phyloP scores from a whole-genome alignment of 768 basidiomycete genomes.

The Suillus lakei region DNA sequence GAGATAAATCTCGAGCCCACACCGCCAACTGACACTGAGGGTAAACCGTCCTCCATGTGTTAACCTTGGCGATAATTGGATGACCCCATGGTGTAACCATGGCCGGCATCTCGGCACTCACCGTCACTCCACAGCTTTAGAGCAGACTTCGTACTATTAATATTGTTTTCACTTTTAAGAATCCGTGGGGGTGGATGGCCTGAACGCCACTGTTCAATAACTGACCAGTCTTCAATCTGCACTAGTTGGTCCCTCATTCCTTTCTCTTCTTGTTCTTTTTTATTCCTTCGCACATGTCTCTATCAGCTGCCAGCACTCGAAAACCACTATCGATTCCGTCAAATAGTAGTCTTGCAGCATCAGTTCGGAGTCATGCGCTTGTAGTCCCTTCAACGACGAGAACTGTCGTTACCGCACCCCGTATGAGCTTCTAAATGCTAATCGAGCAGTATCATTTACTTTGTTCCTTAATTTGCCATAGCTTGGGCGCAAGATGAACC shows the following conservation, averaged over 20 bases:
- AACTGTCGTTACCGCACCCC: conserved; percentile 70
- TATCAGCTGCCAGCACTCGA: conserved; percentile 16
- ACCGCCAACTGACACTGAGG: conserved; percentile 70
- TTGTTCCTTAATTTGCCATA: conserved; percentile 31
- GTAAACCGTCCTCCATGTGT: conserved; percentile 68
- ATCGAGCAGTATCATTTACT: conserved; percentile 9
- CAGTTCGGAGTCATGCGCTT: conserved; percentile 30
- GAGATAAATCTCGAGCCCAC: conserved; percentile 89
- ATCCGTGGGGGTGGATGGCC: neutral
- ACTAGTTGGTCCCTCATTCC: neutral
- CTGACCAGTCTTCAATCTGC: neutral
- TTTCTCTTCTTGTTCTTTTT: neutral
- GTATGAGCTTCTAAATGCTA: conserved; percentile 45
- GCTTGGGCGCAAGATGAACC: conserved; percentile 89
- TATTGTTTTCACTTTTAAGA: neutral
- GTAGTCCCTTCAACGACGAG: conserved; percentile 47
- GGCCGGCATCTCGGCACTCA: conserved; percentile 3
- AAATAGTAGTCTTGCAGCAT: conserved; percentile 32
- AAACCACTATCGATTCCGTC: conserved; percentile 23
- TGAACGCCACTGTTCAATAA: neutral
- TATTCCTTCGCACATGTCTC: conserved; percentile 17
- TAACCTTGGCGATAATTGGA: neutral
- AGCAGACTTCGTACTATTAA: neutral
- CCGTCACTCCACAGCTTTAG: neutral
- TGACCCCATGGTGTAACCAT: neutral